Conservation (phyloP, 495 filamentous ascomycete species). For the Geopyxis carbonaria region DNA sequence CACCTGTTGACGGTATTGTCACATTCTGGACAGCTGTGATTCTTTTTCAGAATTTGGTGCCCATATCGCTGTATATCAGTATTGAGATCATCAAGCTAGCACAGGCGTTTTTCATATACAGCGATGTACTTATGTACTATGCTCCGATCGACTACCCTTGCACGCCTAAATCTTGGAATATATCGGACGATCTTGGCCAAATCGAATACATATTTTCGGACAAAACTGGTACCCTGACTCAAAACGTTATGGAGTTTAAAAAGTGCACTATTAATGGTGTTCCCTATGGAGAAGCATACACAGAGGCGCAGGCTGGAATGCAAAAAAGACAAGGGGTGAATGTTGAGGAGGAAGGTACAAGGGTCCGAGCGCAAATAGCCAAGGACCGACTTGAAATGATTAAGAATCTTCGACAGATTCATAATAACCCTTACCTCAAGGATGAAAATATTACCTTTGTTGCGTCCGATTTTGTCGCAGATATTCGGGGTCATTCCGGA, state of each 20-base stretch:
- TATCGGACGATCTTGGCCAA: slow-evolving; percentile 93
- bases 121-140: slow-evolving; percentile 90
- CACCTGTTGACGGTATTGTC: slow-evolving; percentile 73
- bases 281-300: slow-evolving; percentile 92
- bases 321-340: slow-evolving; percentile 76
- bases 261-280: slow-evolving; percentile 89
- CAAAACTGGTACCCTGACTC: slow-evolving; percentile 94
- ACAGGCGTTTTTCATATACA: slow-evolving; percentile 96
- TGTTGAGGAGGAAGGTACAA: slow-evolving; percentile 59
- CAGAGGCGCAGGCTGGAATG: slow-evolving; percentile 90
- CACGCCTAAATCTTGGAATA: slow-evolving; percentile 97
- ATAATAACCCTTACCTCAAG: slow-evolving; percentile 79
- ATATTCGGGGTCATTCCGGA: slow-evolving; percentile 62
- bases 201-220: slow-evolving; percentile 99
- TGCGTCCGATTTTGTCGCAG: slow-evolving; percentile 69
- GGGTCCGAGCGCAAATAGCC: slow-evolving; percentile 63
- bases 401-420: slow-evolving; percentile 49
- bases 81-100: slow-evolving; percentile 87
- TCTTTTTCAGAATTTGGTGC: slow-evolving; percentile 94
- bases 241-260: slow-evolving; percentile 99
- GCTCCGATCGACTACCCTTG: slow-evolving; percentile 83
- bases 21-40: slow-evolving; percentile 92
- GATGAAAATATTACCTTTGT: slow-evolving; percentile 86
- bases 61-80: slow-evolving; percentile 93
- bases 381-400: slow-evolving; percentile 56